Base-by-base conservation (phyloP, 2,329 filamentous ascomycete genomes). In the Cyphellophora europaea region DNA sequence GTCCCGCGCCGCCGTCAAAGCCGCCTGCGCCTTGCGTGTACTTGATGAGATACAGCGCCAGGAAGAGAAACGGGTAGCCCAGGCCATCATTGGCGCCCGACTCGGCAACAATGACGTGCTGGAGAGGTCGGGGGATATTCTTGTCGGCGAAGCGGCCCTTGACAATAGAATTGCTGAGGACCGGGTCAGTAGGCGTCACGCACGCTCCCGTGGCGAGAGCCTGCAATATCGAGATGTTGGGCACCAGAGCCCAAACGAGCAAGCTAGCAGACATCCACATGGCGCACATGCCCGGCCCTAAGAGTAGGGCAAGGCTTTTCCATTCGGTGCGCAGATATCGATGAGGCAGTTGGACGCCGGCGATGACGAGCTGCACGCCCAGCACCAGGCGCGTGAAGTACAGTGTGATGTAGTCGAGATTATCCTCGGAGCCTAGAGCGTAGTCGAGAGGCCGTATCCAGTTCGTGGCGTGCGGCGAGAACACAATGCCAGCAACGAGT, bases 81-180 rank as follows among this genome's bases (percentile, higher is more conserved):
- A 89, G 67, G 0, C 88, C 87, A 58, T 94, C 87, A 51, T 94
- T 94, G 2, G 85, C 82, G 2, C 87, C 88, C 0, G 82, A 87
- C 61, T 95, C 87, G 19, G 77, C 80, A 32, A 82, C 72, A 51
- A 86, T 83, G 48, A 86, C 84, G 44, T 81, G 77, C 62, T 93
- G 86, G 32, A 95, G 63, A 17, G 79, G 73, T 38, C 77, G 79
- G 0, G 88, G 86, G 12, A 94, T 79, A 53, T 94, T 91, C 50
- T 87, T 81, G 51, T 94, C 87, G 1, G 88, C 88, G 53, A 93
- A 95, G 49, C 84, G 88, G 19, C 87, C 87, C 63, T 94, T 94
- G 30, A 94, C 85, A 38, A 94, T 93, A 3, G 82, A 82, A 44
- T 91, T 89, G 11, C 82, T 89, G 23, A 94, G 59, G 1, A 94